Base-by-base conservation (phyloP, 352 stramenopile species). In the Phytophthora palmivora region DNA sequence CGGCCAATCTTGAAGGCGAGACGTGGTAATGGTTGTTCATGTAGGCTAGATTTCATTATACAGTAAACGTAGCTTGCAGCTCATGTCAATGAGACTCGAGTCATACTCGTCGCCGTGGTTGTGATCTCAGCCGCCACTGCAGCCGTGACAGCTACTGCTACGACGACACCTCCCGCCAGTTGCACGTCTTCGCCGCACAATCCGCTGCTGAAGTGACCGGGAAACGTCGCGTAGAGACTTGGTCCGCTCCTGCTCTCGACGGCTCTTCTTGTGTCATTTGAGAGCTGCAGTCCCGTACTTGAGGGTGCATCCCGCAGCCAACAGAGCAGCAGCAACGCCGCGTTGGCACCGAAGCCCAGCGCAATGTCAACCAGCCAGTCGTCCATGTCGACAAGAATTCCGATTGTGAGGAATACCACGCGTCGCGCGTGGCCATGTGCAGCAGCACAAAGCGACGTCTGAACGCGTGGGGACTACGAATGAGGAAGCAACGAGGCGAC, bases 111-210 rank as follows among this genome's bases (percentile, higher is more conserved):
- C 28, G 61, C 61, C 5, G 61, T 70, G 9, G 45, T 33, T 21
- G 46, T 46, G 15, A 70, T 58, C n/a, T 70, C 61, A 0, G 54
- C 15, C 5, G 59, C 51, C 15, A 68, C 59, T 7, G 59, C 59
- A 10, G 39, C 53, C n/a, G 39, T 70, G 41, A 70, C 19, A 19
- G 54, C 61, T 16, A 60, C 61, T 8, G 61, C 47, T 12, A 64
- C 9, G 16, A 70, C 46, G 11, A 70, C 61, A n/a, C 61, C 54
- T 36, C 53, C 46, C n/a, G 61, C 61, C 18, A 63, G 22, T 19
- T 70, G 53, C 33, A 64, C 36, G 47, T 70, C 61, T 45, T 65
- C 61, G 1, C 61, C 47, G 46, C 61, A 70, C 18, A 70, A 30
- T 18, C 53, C 61, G 54, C 38, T 65, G 44, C 45, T 48, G 47